Evolutionary conservation across 257 asterid species (phyloP).

Genomic region (Rehmannia glutinosa): DNA sequence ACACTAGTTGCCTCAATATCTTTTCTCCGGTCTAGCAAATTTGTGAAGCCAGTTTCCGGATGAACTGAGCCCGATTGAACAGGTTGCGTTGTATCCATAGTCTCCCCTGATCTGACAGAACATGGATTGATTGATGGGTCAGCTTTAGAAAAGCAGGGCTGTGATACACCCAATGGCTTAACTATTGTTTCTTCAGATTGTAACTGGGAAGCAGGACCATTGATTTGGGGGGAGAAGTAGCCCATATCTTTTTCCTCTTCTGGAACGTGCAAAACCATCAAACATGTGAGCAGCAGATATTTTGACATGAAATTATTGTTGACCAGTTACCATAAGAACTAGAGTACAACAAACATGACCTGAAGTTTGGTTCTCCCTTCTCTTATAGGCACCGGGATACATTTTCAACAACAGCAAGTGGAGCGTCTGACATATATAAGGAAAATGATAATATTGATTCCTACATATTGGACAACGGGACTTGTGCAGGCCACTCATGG

Average conservation of each 20-base stretch:
- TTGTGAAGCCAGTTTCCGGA: constrained; percentile 6
- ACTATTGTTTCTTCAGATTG: constrained; percentile 1
- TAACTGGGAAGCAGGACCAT: background rate
- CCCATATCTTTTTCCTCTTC: constrained; percentile 31
- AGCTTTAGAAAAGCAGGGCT: constrained; percentile 2
- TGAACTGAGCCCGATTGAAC: constrained; percentile 1
- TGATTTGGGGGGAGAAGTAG: constrained; percentile 24
- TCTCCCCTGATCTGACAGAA: constrained; percentile 2
- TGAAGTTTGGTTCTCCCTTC: constrained; percentile 42
- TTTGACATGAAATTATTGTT: background rate
- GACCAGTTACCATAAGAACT: background rate
- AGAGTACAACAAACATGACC: constrained; percentile 25
- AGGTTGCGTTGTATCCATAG: background rate
- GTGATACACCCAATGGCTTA: background rate
- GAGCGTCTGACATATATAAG: constrained; percentile 40
- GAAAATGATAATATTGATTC: constrained; percentile 46
- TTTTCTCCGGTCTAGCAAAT: background rate
- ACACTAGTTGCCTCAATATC: constrained; percentile 5
- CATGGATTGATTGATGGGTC: background rate
- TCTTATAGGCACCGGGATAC: constrained; percentile 35
- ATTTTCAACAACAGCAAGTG: constrained; percentile 48
- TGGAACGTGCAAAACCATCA: constrained; percentile 19
- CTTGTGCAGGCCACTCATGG: constrained; percentile 39
- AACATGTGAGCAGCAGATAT: background rate
- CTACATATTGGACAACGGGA: constrained; percentile 52